Conservation (phyloP, 1,284 basidiomycete genomes). For the Megacollybia platyphylla region DNA sequence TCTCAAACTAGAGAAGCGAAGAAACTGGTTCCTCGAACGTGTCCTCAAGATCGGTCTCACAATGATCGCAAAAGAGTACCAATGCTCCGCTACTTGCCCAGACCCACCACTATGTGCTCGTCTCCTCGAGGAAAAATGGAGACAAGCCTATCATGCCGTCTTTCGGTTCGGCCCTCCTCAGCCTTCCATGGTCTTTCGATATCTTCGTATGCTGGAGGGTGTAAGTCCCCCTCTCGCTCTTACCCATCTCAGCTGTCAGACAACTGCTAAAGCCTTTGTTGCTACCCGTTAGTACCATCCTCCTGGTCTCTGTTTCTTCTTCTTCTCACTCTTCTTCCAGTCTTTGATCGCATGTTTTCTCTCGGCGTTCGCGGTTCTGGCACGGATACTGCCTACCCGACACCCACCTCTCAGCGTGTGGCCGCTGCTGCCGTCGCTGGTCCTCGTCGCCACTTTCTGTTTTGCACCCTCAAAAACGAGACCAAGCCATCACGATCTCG, state of each 20-base stretch:
- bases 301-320: background rate
- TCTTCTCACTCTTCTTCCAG: constrained; percentile 22
- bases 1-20: constrained; percentile 77
- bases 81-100: constrained; percentile 77
- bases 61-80: constrained; percentile 80
- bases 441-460: constrained; percentile 69
- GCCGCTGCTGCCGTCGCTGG: constrained; percentile 54
- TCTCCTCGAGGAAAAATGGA: constrained; percentile 91
- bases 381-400: constrained; percentile 28
- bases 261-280: constrained; percentile 75
- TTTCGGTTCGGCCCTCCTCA: constrained; percentile 84
- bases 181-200: constrained; percentile 83
- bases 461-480: constrained; percentile 57
- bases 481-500: constrained; percentile 17
- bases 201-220: constrained; percentile 71
- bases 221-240: constrained; percentile 70
- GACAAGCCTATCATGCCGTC: constrained; percentile 75
- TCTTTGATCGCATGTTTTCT: constrained; percentile 89
- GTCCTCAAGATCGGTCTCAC: constrained; percentile 84
- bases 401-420: constrained; percentile 47
- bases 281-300: constrained; percentile 49
- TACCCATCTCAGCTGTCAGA: constrained; percentile 78
- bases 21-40: constrained; percentile 90
- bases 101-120: constrained; percentile 71
- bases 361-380: constrained; percentile 64